Evolutionary conservation across 2,329 filamentous ascomycete genomes (phyloP).

Genomic region (Trichoderma oligosporum): DNA sequence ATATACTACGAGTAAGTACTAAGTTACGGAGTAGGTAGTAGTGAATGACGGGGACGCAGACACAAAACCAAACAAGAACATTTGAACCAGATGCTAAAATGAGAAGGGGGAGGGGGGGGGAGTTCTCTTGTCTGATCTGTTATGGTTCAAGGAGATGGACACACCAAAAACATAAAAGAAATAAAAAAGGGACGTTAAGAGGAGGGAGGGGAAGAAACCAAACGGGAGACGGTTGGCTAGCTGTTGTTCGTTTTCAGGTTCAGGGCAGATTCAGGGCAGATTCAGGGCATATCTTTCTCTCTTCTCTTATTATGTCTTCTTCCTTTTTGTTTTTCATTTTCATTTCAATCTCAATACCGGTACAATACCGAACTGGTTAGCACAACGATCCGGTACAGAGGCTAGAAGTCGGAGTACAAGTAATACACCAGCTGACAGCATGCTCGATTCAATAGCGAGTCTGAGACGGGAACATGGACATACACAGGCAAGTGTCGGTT

Average conservation of each 20-base stretch:
- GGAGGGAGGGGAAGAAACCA: neutral
- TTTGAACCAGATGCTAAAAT: slow-evolving; percentile 20
- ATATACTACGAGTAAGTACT: neutral
- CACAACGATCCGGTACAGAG: too few species aligned
- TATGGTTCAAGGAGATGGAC: neutral
- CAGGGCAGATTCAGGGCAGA: too few species aligned
- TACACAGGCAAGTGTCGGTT: neutral
- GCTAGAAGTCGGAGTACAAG: too few species aligned
- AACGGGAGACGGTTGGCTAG: neutral
- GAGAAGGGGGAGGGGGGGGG: slow-evolving; percentile 1
- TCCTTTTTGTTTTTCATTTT: neutral
- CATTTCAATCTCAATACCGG: too few species aligned
- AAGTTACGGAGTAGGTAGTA: too few species aligned
- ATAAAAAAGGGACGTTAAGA: neutral
- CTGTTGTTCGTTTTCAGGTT: too few species aligned
- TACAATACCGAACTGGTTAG: too few species aligned
- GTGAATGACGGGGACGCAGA: too few species aligned
- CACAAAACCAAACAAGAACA: neutral
- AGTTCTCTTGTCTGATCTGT: neutral
- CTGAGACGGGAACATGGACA: too few species aligned
- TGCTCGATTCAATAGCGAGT: too few species aligned
- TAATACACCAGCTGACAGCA: too few species aligned
- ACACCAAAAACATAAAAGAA: neutral
- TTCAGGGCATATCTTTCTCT: too few species aligned
- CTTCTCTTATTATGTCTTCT: neutral